These are phyloP conservation scores for Cardiosporidium cionae DNA, from an alignment of 169 alveolate genomes.

Conservation along the genomic window DNA sequence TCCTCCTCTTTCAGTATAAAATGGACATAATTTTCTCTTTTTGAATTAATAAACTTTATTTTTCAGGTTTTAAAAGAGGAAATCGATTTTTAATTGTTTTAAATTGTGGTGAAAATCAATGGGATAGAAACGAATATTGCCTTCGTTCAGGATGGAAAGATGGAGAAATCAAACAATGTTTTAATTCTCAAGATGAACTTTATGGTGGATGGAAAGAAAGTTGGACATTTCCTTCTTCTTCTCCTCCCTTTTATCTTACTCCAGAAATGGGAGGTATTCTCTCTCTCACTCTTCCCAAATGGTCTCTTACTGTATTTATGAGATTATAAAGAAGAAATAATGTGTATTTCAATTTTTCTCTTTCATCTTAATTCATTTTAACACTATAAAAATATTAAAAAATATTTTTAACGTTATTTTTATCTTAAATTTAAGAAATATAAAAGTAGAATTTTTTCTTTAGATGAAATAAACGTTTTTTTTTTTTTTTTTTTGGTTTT, in stretches of 20 bases:
- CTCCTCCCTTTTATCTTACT: neutral
- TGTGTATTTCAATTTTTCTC: no score
- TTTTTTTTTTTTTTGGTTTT: no score
- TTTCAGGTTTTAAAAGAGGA: neutral
- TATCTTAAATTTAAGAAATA: no score
- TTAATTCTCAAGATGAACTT: constrained; percentile 29
- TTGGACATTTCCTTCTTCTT: constrained; percentile 19
- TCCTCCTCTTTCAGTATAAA: neutral
- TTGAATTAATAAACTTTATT: neutral
- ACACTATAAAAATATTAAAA: no score
- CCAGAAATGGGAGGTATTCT: neutral
- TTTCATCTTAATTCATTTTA: no score
- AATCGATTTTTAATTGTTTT: constrained; percentile 13
- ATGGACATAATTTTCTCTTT: neutral
- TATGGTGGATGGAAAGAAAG: constrained; percentile 43
- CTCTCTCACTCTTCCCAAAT: constrained; percentile 30
- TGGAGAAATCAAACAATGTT: constrained; percentile 3
- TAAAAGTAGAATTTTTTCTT: no score
- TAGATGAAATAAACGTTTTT: no score
- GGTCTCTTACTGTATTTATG: constrained; percentile 37
- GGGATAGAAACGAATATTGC: constrained; percentile 21
- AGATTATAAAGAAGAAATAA: no score
- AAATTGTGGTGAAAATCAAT: constrained; percentile 20
- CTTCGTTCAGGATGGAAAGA: constrained; percentile 4
- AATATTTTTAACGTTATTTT: no score